Percentiles rank a stretch among this genome's conserved stretches.
Evolutionary conservation across 257 asterid genomes (phyloP).

Genomic region (Pogostemon cablin): DNA sequence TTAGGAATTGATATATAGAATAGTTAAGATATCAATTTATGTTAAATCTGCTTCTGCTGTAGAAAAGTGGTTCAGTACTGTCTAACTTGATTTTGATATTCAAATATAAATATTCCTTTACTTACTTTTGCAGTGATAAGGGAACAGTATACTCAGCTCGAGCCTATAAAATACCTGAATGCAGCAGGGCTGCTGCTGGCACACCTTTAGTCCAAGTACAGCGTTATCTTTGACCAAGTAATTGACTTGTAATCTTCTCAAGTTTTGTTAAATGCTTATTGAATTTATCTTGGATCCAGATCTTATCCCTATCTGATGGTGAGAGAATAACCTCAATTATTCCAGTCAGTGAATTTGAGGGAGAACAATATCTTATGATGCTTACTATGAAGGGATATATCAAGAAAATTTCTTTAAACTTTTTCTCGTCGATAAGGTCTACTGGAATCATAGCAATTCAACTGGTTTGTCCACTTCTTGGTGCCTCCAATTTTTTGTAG

Average conservation of each 20-base stretch:
- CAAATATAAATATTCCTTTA: constrained; percentile 1
- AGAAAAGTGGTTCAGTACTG: neutral
- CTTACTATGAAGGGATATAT: constrained; percentile 89
- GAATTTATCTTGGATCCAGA: constrained; percentile 52
- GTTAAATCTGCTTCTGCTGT: neutral
- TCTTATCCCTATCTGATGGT: constrained; percentile 87
- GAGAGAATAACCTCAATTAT: constrained; percentile 95
- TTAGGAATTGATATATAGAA: neutral
- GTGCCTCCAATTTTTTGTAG: constrained; percentile 29
- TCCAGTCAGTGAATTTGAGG: constrained; percentile 89
- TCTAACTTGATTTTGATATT: neutral
- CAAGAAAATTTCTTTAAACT: constrained; percentile 88
- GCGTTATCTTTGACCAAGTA: constrained; percentile 25
- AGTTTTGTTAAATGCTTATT: constrained; percentile 25
- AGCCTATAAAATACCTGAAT: constrained; percentile 93
- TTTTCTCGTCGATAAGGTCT: constrained; percentile 87
- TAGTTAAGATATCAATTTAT: neutral
- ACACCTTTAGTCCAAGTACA: constrained; percentile 89
- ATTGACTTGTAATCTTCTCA: constrained; percentile 21
- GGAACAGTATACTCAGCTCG: constrained; percentile 89
- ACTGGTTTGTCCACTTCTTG: constrained; percentile 67
- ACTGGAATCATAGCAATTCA: constrained; percentile 96
- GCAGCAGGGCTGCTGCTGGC: constrained; percentile 94
- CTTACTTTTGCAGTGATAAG: constrained; percentile 67
- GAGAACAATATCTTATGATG: constrained; percentile 88